Base-by-base conservation (phyloP, 176 grass and related monocot species). In the Aegilops bicornis region DNA sequence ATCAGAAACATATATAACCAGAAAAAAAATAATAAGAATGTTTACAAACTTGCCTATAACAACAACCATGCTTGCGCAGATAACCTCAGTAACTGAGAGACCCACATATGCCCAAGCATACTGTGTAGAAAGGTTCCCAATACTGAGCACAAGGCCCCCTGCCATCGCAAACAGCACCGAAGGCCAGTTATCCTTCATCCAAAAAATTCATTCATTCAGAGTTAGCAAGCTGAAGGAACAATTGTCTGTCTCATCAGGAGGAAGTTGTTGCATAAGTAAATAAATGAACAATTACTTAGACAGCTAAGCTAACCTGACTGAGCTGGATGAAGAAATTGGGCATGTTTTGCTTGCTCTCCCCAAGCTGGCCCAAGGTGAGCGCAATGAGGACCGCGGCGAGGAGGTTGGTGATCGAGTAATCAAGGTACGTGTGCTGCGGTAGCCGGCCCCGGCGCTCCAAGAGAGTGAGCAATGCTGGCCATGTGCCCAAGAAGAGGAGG, bases 61-160 rank as follows among this genome's bases (percentile, higher is more conserved):
- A 27, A 94, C 89, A 5, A 88, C 88, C 86, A 91, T 91, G 84
- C 92, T 94, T 11, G 78, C 85, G 70, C 82, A 86, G 73, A 94
- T 88, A 22, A 94, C 87, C 68, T 94, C 89, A 7, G 92, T 94
- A 5, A 94, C 87, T 14, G 92, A 94, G 43, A 94, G 92, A 40
- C 92, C 92, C 29, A 94, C 89, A 37, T 76, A 94, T 17, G 92
- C 92, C 89, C 87, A 94, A 5, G 89, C 92, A 65, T 94, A 94
- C 61, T 94, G 92, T 10, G 89, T 91, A 19, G 89, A 79, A 9
- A 94, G 89, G 80, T 94, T 94, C 5, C 92, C 92, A 43, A 94
- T 67, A 29, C 92, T 89, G 36, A 94, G 92, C n/a, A 85, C 87
- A 20, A 91, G 82, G 68, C 92, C 92, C 9, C 92, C 92, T 3